Evolutionary conservation across 2,329 filamentous ascomycete genomes (phyloP).

Genomic region (Pseudogymnoascus sp.): DNA sequence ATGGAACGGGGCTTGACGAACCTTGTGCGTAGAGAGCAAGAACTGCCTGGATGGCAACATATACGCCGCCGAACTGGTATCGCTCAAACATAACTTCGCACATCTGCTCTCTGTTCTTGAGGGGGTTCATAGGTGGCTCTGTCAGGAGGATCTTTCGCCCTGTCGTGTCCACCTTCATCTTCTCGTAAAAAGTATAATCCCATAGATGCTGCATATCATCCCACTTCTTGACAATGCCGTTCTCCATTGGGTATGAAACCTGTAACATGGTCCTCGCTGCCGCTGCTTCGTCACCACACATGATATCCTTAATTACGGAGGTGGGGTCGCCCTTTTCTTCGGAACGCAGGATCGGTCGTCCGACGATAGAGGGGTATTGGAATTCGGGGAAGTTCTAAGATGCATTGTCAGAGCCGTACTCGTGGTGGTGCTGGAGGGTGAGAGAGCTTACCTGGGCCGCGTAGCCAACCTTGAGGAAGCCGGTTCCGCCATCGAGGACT

Average conservation of each 20-base stretch:
- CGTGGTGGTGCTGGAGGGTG: conserved; percentile 3
- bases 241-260: conserved; percentile 99
- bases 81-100: conserved; percentile 98
- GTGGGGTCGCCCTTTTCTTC: conserved; percentile 68
- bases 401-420: conserved; percentile 11
- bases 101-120: conserved; percentile 97
- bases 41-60: conserved; percentile 96
- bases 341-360: conserved; percentile 91
- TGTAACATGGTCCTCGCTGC: conserved; percentile 95
- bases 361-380: conserved; percentile 97
- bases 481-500: conserved; percentile 99
- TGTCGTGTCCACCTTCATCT: conserved; percentile 84
- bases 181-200: conserved; percentile 98
- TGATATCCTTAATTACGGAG: conserved; percentile 90
- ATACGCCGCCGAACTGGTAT: conserved; percentile 92
- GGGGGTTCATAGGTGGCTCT: conserved; percentile 94
- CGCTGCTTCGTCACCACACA: conserved; percentile 98
- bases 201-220: conserved; percentile 99
- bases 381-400: conserved; percentile 93
- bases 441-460: conserved; percentile 62
- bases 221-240: conserved; percentile 99
- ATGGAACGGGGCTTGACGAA: conserved; percentile 31
- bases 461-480: conserved; percentile 99
- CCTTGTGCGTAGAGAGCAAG: conserved; percentile 94
- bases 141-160: conserved; percentile 96